A percentile compares a stretch with the other conserved stretches of the same genome.
These are phyloP conservation scores for Diaporthe batatas DNA, from an alignment of 2,329 filamentous ascomycete genomes.

Conservation along the genomic window DNA sequence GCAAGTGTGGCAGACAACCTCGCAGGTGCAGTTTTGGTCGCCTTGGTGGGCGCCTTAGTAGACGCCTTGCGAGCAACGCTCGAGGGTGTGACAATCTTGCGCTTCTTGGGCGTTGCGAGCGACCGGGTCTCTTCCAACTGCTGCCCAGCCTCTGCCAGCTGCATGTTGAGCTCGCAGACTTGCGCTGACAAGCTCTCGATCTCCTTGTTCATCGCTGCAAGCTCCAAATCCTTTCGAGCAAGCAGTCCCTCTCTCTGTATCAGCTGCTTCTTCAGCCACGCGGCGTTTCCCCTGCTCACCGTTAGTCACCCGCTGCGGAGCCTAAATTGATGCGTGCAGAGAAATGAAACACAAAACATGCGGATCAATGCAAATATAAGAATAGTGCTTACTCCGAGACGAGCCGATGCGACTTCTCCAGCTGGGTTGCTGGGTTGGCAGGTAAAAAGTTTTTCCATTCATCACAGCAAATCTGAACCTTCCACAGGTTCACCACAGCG, in stretches of 20 bases:
- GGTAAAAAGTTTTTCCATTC: conserved; percentile 27
- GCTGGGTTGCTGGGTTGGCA: conserved; percentile 1
- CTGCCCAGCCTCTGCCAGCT: neutral
- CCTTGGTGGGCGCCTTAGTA: neutral
- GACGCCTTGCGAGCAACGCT: neutral
- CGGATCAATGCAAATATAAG: too few relatives aligned
- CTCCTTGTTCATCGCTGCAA: neutral
- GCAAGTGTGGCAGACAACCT: neutral
- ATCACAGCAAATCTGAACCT: conserved; percentile 27
- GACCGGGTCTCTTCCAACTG: conserved; percentile 6
- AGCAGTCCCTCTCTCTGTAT: conserved; percentile 3
- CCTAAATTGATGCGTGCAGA: too few relatives aligned
- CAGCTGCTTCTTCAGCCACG: conserved; percentile 34
- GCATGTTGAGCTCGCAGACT: conserved; percentile 7
- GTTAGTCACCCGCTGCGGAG: too few relatives aligned
- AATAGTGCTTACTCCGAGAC: neutral
- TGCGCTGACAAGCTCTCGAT: neutral
- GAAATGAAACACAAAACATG: too few relatives aligned
- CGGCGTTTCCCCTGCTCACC: neutral
- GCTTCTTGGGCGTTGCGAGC: conserved; percentile 11
- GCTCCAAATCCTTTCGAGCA: neutral
- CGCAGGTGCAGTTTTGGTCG: conserved; percentile 1
- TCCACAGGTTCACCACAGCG: conserved; percentile 12
- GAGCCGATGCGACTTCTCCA: conserved; percentile 28
- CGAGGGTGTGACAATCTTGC: conserved; percentile 14